phyloP scores from a whole-genome alignment of 2,329 filamentous ascomycete species.

The Hymenotorrendiella dingleyae region DNA sequence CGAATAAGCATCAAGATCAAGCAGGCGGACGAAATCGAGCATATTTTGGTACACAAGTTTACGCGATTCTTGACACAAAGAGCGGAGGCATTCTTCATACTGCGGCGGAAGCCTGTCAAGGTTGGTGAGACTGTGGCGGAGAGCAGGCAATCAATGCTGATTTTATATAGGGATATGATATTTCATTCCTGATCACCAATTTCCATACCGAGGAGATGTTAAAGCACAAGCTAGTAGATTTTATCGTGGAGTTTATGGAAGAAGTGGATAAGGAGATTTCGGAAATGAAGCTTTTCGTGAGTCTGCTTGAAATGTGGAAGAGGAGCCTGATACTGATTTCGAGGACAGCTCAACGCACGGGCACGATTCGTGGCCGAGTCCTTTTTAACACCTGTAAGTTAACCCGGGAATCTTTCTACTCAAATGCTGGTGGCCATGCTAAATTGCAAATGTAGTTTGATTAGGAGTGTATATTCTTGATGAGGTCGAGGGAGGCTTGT shows the following conservation, averaged over 20 bases:
- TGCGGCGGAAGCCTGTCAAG: constrained; percentile 92
- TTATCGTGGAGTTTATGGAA: constrained; percentile 99
- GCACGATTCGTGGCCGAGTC: constrained; percentile 98
- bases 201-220: constrained; percentile 98
- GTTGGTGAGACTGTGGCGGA: constrained; percentile 40
- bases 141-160: constrained; percentile 13
- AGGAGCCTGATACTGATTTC: constrained; percentile 24
- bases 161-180: constrained; percentile 78
- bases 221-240: constrained; percentile 98
- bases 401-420: background rate
- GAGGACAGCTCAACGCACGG: constrained; percentile 78
- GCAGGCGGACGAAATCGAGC: constrained; percentile 97
- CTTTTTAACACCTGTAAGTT: constrained; percentile 82
- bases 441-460: background rate
- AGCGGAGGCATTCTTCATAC: constrained; percentile 94
- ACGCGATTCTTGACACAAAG: constrained; percentile 93
- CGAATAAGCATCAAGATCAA: constrained; percentile 98
- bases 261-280: constrained; percentile 99
- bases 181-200: constrained; percentile 97
- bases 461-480: background rate
- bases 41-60: constrained; percentile 98
- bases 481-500: background rate
- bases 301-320: constrained; percentile 31
- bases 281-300: constrained; percentile 99
- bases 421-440: background rate